Evolutionary conservation across 2,329 filamentous ascomycete species (phyloP), one percentile per base, ranked within the genome.

Genomic region (Curvularia verruculosa): DNA sequence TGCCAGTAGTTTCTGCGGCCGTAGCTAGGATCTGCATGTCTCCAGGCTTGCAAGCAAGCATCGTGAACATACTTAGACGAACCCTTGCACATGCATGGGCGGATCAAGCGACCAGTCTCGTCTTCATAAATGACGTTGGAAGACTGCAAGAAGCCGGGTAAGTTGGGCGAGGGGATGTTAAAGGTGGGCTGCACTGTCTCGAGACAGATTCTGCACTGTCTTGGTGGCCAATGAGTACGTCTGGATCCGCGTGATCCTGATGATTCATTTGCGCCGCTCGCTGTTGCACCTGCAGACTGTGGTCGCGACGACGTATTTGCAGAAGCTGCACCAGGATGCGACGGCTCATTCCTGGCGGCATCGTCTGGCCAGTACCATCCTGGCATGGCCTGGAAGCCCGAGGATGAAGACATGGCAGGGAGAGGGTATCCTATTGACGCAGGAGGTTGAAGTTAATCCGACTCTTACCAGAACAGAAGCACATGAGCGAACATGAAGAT

Each of bases 51-150:
- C 47, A 99, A 82, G 72, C 95, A 99, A 28, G 87, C 89, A 76
- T 97, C 92, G 75, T 99, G 95, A 23, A 98, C 92, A 77, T 96
- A 97, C 79, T 91, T 91, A 67, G 94, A 91, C 37, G 90, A 91
- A 50, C 95, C 95, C 79, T 91, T 96, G 83, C 95, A 99, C 78
- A 89, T 87, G 82, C 95, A 99, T 34, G 95, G 95, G 52, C 90
- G 89, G 67, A 98, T 85, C 26, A 99, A 81, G 49, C 92, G 88
- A 28, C 89, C 84, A 62, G 88, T 90, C 59, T 90, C 85, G 23
- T 91, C 93, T 49, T 88, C 83, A 70, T 96, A 96, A 19, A 82
- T 81, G 44, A 89, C 85, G 48, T 82, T 81, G 18, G 85, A 83
- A 26, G 83, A 77, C 62, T 87, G 83, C 41, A 89, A 75, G 50